phyloP scores from a whole-genome alignment of 176 grass and related monocot species.

The Paspalum vaginatum region DNA sequence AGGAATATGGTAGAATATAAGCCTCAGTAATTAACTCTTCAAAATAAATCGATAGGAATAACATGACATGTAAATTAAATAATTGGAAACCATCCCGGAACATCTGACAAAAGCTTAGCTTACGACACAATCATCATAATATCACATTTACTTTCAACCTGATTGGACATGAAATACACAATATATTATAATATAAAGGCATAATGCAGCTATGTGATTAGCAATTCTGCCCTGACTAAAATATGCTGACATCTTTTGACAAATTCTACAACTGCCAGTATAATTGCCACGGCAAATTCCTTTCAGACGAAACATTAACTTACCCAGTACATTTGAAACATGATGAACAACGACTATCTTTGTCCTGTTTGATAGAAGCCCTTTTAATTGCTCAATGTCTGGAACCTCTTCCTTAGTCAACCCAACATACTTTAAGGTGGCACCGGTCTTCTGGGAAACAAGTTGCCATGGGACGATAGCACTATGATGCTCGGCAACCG shows the following conservation, averaged over 20 bases:
- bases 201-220: not conserved
- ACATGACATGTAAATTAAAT: slow-evolving; percentile 25
- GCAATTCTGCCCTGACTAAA: slow-evolving; percentile 22
- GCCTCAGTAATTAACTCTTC: not conserved
- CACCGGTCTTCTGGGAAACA: slow-evolving; percentile 77
- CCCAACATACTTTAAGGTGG: slow-evolving; percentile 84
- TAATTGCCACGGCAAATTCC: slow-evolving; percentile 16
- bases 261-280: not conserved
- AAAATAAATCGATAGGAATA: slow-evolving; percentile 22
- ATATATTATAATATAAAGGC: not conserved
- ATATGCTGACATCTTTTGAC: not conserved
- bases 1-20: not conserved
- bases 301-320: slow-evolving; percentile 27
- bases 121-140: not conserved
- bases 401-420: slow-evolving; percentile 86
- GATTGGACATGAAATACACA: not conserved
- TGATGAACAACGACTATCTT: slow-evolving; percentile 91
- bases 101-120: not conserved
- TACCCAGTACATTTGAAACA: slow-evolving; percentile 89
- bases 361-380: slow-evolving; percentile 78
- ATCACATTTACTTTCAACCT: not conserved
- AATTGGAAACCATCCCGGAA: not conserved
- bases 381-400: slow-evolving; percentile 83
- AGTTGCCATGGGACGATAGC: slow-evolving; percentile 94
- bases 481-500: slow-evolving; percentile 90